phyloP scores from a whole-genome alignment of 768 basidiomycete species.

The Ephemerocybe angulata region DNA sequence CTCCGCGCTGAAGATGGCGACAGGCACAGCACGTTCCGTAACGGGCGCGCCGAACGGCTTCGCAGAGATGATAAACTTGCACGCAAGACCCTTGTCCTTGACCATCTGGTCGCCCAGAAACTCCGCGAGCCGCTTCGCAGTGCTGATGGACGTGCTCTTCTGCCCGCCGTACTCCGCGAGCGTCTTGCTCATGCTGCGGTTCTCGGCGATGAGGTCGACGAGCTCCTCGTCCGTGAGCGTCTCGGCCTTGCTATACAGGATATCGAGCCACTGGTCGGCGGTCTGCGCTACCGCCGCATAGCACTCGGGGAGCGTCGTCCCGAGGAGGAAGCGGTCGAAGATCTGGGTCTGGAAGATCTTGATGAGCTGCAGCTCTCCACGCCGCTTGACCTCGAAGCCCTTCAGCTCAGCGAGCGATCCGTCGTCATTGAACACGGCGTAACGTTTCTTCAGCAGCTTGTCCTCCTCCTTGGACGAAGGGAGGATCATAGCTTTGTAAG shows the following conservation, averaged over 20 bases:
- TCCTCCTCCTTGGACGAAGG: slow-evolving; percentile 99
- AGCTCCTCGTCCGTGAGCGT: slow-evolving; percentile 86
- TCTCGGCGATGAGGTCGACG: slow-evolving; percentile 97
- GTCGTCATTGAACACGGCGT: slow-evolving; percentile 98
- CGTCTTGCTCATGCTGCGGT: slow-evolving; percentile 96
- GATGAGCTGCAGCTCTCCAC: slow-evolving; percentile 96
- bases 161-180: slow-evolving; percentile 94
- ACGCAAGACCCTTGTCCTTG: slow-evolving; percentile 97
- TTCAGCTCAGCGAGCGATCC: slow-evolving; percentile 97
- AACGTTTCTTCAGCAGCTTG: slow-evolving; percentile 96
- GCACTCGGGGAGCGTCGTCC: slow-evolving; percentile 90
- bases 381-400: slow-evolving; percentile 97
- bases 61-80: slow-evolving; percentile 97
- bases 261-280: slow-evolving; percentile 96
- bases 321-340: slow-evolving; percentile 95
- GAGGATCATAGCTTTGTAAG: slow-evolving; percentile 98
- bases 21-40: slow-evolving; percentile 93
- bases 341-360: slow-evolving; percentile 99
- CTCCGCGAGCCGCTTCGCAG: slow-evolving; percentile 90
- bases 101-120: slow-evolving; percentile 99
- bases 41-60: slow-evolving; percentile 91
- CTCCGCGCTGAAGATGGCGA: slow-evolving; percentile 97
- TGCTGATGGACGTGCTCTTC: slow-evolving; percentile 98
- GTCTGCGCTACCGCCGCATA: slow-evolving; percentile 91
- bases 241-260: slow-evolving; percentile 84